These are phyloP conservation scores for Choricystis sp. DNA, from an alignment of 139 green algal species.

Conservation along the genomic window DNA sequence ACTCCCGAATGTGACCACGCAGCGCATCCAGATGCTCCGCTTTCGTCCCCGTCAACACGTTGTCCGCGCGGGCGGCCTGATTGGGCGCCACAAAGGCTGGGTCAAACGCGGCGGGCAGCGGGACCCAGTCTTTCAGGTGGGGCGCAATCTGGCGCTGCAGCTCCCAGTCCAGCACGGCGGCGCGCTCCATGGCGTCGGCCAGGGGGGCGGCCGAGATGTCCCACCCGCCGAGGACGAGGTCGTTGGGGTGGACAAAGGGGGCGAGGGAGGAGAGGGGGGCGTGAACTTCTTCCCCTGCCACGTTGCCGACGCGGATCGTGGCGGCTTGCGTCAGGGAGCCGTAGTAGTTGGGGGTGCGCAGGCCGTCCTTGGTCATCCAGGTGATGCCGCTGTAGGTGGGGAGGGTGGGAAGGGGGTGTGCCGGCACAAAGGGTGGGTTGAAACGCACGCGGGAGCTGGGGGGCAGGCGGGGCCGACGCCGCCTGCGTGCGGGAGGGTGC, in stretches of 20 bases:
- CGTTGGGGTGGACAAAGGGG: slow-evolving; percentile 88
- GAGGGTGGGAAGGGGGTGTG: not conserved
- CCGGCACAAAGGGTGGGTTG: not conserved
- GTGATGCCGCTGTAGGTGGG: slow-evolving; percentile 65
- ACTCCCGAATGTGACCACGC: slow-evolving; percentile 72
- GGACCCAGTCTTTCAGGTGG: slow-evolving; percentile 82
- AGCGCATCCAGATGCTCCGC: slow-evolving; percentile 70
- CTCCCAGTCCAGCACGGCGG: slow-evolving; percentile 84
- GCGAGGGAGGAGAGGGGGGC: slow-evolving; percentile 80
- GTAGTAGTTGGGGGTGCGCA: slow-evolving; percentile 94
- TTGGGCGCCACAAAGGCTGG: slow-evolving; percentile 93
- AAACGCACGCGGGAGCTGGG: not conserved
- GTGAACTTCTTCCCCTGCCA: slow-evolving; percentile 85
- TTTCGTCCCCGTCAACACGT: slow-evolving; percentile 83
- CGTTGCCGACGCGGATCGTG: slow-evolving; percentile 82
- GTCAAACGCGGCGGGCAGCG: slow-evolving; percentile 93
- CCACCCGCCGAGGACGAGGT: slow-evolving; percentile 94
- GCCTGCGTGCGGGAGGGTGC: too few species aligned
- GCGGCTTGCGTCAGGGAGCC: slow-evolving; percentile 87
- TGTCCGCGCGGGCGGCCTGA: slow-evolving; percentile 78
- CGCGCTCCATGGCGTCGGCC: slow-evolving; percentile 85
- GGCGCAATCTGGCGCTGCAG: slow-evolving; percentile 92
- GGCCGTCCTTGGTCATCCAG: slow-evolving; percentile 96
- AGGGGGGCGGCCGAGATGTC: slow-evolving; percentile 90
- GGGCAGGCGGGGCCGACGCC: not conserved